Percentiles rank a stretch among this genome's conserved stretches.
Conservation (phyloP, 306 rosid species). For the Hippophae rhamnoides region DNA sequence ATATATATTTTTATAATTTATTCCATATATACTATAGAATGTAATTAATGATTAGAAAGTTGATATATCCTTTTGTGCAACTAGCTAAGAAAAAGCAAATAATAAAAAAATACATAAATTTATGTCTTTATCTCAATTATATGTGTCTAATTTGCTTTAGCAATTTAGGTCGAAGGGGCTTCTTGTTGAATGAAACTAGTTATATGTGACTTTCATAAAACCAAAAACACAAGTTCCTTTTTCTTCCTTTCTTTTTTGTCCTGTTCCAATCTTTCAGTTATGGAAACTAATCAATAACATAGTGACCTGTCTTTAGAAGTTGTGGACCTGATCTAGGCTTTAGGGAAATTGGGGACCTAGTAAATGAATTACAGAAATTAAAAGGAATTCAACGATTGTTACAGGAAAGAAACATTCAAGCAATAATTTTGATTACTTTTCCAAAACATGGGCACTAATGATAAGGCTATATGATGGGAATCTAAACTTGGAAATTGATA, state of each 20-base stretch:
- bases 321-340: slow-evolving; percentile 5
- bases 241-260: not conserved
- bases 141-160: no score
- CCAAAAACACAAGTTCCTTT: not conserved
- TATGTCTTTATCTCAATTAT: no score
- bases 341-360: slow-evolving; percentile 6
- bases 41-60: no score
- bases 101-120: no score
- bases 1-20: no score
- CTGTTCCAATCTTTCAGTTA: not conserved
- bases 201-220: no score
- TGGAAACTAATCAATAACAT: not conserved
- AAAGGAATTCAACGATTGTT: slow-evolving; percentile 23
- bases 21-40: no score
- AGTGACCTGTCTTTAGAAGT: slow-evolving; percentile 8
- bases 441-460: slow-evolving; percentile 25
- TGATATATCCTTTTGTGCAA: no score
- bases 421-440: slow-evolving; percentile 17
- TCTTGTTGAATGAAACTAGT: no score
- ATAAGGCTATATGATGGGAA: slow-evolving; percentile 15
- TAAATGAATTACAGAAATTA: slow-evolving; percentile 22
- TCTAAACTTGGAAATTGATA: slow-evolving; percentile 13
- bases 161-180: no score
- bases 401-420: slow-evolving; percentile 14
- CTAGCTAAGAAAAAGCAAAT: no score